A percentile compares a stretch with the other conserved stretches of the same genome.
These are phyloP conservation scores for Termitomyces sp. DNA, from an alignment of 768 basidiomycete species.

Conservation along the genomic window DNA sequence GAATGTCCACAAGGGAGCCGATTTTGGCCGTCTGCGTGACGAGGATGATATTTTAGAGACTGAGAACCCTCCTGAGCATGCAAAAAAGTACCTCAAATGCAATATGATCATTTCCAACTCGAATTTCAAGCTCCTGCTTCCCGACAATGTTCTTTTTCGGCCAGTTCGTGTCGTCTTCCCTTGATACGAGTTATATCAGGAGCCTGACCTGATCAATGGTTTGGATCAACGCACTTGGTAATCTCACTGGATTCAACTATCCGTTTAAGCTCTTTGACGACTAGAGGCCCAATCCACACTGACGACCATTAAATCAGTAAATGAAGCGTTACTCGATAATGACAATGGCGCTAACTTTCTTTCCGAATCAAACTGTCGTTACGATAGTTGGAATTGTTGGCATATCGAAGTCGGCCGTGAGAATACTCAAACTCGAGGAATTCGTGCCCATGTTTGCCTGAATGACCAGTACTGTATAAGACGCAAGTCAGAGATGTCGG, in stretches of 20 bases:
- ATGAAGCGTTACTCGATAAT: neutral
- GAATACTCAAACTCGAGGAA: constrained; percentile 99
- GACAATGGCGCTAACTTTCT: constrained; percentile 70
- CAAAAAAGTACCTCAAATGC: constrained; percentile 74
- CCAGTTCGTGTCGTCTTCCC: constrained; percentile 98
- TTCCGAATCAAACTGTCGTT: constrained; percentile 97
- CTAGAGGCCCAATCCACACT: constrained; percentile 95
- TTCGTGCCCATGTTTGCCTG: constrained; percentile 96
- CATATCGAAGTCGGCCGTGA: constrained; percentile 93
- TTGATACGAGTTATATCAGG: constrained; percentile 25
- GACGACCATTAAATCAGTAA: neutral
- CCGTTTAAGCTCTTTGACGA: constrained; percentile 91
- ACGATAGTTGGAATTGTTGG: constrained; percentile 98
- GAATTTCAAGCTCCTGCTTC: constrained; percentile 96
- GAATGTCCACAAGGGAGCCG: constrained; percentile 92
- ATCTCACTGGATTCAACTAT: constrained; percentile 94
- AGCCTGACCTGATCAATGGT: neutral
- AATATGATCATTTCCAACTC: constrained; percentile 92
- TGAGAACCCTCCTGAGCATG: neutral
- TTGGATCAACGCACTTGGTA: constrained; percentile 61
- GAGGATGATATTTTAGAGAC: neutral
- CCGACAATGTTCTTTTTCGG: constrained; percentile 99
- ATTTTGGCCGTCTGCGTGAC: constrained; percentile 88
- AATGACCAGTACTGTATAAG: constrained; percentile 82
- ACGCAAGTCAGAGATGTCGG: neutral